Evolutionary conservation across 345 rosid species (phyloP).

Genomic region (Mangifera indica): DNA sequence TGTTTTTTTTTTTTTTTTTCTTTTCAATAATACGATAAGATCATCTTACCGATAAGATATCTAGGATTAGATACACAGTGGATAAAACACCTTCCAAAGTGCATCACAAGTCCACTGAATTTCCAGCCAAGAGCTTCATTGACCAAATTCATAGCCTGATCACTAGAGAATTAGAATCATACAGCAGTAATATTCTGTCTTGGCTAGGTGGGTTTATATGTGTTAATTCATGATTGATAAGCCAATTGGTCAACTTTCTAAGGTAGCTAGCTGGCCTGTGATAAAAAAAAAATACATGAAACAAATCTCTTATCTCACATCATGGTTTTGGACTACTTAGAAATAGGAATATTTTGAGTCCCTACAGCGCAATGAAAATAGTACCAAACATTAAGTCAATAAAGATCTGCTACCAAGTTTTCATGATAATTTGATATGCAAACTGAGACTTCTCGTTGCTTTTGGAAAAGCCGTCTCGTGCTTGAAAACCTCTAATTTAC

Average conservation of each 20-base stretch:
- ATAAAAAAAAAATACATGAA: no score
- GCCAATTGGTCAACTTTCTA: neutral
- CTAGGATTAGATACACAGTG: no score
- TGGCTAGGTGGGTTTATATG: neutral
- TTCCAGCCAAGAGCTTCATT: neutral
- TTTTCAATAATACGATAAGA: no score
- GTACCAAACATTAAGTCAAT: neutral
- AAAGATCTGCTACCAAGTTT: neutral
- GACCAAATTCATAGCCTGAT: neutral
- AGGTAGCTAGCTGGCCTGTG: no score
- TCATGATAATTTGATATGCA: neutral
- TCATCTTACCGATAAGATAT: no score
- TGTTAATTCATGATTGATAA: neutral
- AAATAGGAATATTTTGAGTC: neutral
- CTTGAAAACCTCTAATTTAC: neutral
- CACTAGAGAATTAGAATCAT: neutral
- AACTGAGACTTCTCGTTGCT: neutral
- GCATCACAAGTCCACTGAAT: neutral
- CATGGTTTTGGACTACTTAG: neutral
- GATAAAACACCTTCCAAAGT: neutral
- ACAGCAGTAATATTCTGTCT: neutral
- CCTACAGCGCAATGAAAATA: neutral
- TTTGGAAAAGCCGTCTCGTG: no score
- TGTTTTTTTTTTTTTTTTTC: no score
- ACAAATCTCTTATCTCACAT: conserved; percentile 13